Percentiles rank a stretch among this genome's conserved stretches.
These are phyloP conservation scores for Miscanthus lutarioriparius DNA, from an alignment of 176 grass and related monocot species.

Conservation along the genomic window DNA sequence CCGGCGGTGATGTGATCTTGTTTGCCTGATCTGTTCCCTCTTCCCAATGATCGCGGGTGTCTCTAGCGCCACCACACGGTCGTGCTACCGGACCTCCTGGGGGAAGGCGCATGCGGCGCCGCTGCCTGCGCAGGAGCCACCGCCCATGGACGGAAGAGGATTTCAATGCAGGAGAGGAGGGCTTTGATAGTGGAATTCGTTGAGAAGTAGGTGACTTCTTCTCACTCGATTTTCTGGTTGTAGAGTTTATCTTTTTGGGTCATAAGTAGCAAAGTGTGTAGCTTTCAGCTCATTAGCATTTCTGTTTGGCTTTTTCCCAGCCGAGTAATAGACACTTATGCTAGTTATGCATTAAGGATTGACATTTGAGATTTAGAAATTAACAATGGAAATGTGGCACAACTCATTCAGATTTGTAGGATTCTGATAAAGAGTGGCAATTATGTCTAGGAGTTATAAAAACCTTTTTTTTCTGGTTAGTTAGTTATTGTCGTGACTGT, in stretches of 20 bases:
- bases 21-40: neutral
- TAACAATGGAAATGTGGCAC: neutral
- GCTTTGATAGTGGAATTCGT: slow-evolving; percentile 48
- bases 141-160: slow-evolving; percentile 39
- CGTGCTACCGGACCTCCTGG: slow-evolving; percentile 36
- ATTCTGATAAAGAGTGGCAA: neutral
- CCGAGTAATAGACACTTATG: neutral
- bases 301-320: neutral
- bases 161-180: slow-evolving; percentile 45
- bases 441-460: neutral
- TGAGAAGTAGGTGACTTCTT: slow-evolving; percentile 46
- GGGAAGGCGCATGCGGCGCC: slow-evolving; percentile 58
- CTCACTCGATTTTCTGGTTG: slow-evolving; percentile 5
- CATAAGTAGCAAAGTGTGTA: neutral
- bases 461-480: neutral
- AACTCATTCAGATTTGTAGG: neutral
- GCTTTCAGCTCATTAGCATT: slow-evolving; percentile 8
- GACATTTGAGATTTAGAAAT: slow-evolving; percentile 4
- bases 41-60: slow-evolving; percentile 48
- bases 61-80: slow-evolving; percentile 28
- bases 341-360: slow-evolving; percentile 13
- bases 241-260: neutral
- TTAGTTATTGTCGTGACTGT: slow-evolving; percentile 6
- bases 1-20: slow-evolving; percentile 1
- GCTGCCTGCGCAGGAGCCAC: slow-evolving; percentile 46